These are phyloP conservation scores for Kazachstania africana DNA, from an alignment of 805 yeast genomes.

Conservation along the genomic window DNA sequence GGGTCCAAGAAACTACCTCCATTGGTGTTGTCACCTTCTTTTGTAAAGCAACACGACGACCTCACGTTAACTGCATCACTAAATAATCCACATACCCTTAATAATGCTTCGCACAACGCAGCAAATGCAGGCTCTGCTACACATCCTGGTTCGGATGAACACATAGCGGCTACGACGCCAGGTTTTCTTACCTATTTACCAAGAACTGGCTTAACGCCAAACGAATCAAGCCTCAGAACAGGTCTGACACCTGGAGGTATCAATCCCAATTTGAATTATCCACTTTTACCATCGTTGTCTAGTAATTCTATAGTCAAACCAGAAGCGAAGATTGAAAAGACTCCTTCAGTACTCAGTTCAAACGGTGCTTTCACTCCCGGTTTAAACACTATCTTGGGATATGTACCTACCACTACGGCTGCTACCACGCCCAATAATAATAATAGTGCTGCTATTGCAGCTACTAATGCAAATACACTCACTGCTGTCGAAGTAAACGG, in stretches of 20 bases:
- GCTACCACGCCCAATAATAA: background rate
- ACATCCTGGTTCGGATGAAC: background rate
- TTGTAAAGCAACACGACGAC: background rate
- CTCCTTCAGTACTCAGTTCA: background rate
- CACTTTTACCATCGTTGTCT: conserved; percentile 10
- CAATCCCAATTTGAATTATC: conserved; percentile 11
- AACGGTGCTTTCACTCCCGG: conserved; percentile 1
- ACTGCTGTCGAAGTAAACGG: background rate
- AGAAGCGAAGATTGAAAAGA: background rate
- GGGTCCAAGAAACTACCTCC: conserved; percentile 45
- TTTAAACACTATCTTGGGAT: background rate
- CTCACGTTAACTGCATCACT: too few species aligned
- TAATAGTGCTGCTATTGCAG: background rate
- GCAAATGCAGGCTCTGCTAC: background rate
- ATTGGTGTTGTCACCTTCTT: conserved; percentile 12
- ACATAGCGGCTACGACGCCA: conserved; percentile 1
- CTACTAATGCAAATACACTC: background rate
- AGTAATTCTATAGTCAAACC: background rate
- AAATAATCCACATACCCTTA: background rate
- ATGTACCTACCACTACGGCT: background rate
- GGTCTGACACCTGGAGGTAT: conserved; percentile 56
- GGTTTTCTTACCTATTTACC: conserved; percentile 14
- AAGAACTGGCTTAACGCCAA: conserved; percentile 59
- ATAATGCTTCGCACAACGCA: background rate
- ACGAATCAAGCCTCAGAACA: conserved; percentile 58